Percentiles rank a stretch among this genome's conserved stretches.
Evolutionary conservation across 208 protist genomes (phyloP).

Genomic region (Porcisia hertigi): DNA sequence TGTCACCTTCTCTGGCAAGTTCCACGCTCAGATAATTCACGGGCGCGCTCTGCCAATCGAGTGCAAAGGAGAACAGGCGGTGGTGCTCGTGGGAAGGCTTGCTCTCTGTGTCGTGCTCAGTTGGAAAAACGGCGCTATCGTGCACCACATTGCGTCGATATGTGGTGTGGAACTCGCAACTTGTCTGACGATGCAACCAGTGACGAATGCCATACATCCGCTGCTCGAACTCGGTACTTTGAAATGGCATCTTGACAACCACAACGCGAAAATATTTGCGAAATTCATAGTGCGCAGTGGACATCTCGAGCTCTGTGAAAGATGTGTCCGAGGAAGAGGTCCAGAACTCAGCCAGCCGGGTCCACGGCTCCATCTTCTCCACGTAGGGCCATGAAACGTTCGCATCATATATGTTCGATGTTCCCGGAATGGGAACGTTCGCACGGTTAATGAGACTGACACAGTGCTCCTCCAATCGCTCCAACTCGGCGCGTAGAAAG

Average conservation of each 20-base stretch:
- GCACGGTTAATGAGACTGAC: constrained; percentile 76
- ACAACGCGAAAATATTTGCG: constrained; percentile 88
- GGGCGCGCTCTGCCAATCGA: constrained; percentile 86
- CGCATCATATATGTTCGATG: constrained; percentile 80
- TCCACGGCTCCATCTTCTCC: constrained; percentile 86
- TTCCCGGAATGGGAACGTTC: constrained; percentile 78
- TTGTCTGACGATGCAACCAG: constrained; percentile 88
- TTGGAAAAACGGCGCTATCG: constrained; percentile 78
- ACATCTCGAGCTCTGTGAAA: constrained; percentile 88
- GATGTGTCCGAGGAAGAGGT: constrained; percentile 86
- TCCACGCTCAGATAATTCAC: constrained; percentile 64
- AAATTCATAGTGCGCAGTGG: constrained; percentile 90
- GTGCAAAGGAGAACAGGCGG: constrained; percentile 89
- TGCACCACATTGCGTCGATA: constrained; percentile 84
- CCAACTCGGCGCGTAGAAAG: constrained; percentile 75
- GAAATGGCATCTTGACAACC: constrained; percentile 87
- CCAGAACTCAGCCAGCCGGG: constrained; percentile 88
- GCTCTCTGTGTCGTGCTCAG: constrained; percentile 68
- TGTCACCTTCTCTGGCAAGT: constrained; percentile 51
- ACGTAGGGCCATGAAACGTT: constrained; percentile 86
- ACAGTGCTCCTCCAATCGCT: constrained; percentile 83
- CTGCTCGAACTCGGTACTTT: constrained; percentile 90
- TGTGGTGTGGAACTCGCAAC: constrained; percentile 88
- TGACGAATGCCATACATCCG: constrained; percentile 88
- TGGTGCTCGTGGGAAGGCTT: constrained; percentile 82